phyloP scores from a whole-genome alignment of 2,329 filamentous ascomycete species.

The Microdochium paspali region DNA sequence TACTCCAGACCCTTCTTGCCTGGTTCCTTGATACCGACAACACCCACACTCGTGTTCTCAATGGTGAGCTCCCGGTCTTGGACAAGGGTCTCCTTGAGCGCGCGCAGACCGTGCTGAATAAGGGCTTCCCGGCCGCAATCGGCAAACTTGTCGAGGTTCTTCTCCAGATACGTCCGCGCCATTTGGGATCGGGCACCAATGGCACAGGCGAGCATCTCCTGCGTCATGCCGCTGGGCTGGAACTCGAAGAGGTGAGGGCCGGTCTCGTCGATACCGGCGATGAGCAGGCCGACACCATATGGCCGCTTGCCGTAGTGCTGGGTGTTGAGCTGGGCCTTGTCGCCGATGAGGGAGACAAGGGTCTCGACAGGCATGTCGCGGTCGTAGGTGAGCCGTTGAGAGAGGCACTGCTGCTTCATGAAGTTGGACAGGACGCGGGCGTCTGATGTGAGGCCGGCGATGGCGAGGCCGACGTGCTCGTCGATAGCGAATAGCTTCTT shows the following conservation, averaged over 20 bases:
- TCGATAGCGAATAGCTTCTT: constrained; percentile 98
- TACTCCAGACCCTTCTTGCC: constrained; percentile 56
- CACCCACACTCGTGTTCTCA: constrained; percentile 88
- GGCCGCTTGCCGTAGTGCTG: constrained; percentile 95
- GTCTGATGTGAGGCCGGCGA: constrained; percentile 93
- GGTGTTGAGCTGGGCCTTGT: constrained; percentile 95
- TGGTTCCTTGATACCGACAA: constrained; percentile 57
- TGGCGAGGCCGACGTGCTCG: constrained; percentile 88
- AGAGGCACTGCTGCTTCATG: constrained; percentile 98
- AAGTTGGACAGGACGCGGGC: constrained; percentile 99
- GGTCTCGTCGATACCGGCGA: constrained; percentile 87
- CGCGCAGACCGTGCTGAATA: constrained; percentile 80
- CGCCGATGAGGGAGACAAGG: constrained; percentile 85
- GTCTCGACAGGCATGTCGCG: constrained; percentile 84
- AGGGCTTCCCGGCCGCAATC: constrained; percentile 72
- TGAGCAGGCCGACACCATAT: constrained; percentile 87
- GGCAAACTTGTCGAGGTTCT: constrained; percentile 77
- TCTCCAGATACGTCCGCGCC: constrained; percentile 93
- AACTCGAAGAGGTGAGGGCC: constrained; percentile 98
- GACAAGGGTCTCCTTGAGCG: constrained; percentile 88
- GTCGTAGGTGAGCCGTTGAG: constrained; percentile 90
- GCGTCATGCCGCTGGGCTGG: constrained; percentile 89
- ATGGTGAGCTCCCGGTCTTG: constrained; percentile 97
- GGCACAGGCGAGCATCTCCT: constrained; percentile 94
- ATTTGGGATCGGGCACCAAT: constrained; percentile 96